Percentiles rank a stretch among this genome's conserved stretches.
These are phyloP conservation scores for Ophiostoma sp. DNA, from an alignment of 2,329 filamentous ascomycete species.

Conservation along the genomic window DNA sequence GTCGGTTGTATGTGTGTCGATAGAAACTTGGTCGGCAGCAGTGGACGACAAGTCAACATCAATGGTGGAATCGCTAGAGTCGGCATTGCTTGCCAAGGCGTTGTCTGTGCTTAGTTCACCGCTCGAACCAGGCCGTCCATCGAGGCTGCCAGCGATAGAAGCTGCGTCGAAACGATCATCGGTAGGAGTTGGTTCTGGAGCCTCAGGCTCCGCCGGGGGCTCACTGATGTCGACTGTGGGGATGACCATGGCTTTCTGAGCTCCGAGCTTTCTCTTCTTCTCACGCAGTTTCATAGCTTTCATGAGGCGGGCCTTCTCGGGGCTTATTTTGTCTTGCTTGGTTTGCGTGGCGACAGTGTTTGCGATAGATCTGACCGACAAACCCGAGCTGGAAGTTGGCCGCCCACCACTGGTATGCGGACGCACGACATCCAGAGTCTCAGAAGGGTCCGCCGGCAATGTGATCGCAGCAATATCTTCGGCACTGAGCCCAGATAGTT, in stretches of 20 bases:
- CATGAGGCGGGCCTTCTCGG: slow-evolving; percentile 87
- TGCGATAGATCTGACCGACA: slow-evolving; percentile 39
- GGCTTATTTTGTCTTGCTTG: slow-evolving; percentile 58
- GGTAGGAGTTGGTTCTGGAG: not conserved
- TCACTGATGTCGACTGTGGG: slow-evolving; percentile 30
- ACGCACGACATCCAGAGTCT: slow-evolving; percentile 31
- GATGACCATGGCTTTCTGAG: slow-evolving; percentile 30
- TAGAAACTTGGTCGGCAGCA: slow-evolving; percentile 42
- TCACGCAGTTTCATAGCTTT: slow-evolving; percentile 88
- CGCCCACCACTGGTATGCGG: slow-evolving; percentile 35
- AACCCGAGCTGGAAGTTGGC: slow-evolving; percentile 43
- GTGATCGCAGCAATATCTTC: slow-evolving; percentile 21
- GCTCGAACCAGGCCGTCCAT: slow-evolving; percentile 11
- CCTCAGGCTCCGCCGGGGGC: slow-evolving; percentile 7
- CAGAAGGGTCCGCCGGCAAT: slow-evolving; percentile 35
- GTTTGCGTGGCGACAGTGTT: slow-evolving; percentile 38
- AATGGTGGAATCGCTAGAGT: too few species aligned
- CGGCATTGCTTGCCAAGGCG: not conserved
- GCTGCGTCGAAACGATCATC: slow-evolving; percentile 13
- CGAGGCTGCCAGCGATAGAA: slow-evolving; percentile 8
- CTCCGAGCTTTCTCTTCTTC: slow-evolving; percentile 56
- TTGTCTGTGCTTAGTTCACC: slow-evolving; percentile 5
- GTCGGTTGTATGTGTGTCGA: slow-evolving; percentile 45
- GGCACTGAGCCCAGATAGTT: not conserved
- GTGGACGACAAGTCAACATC: not conserved